Evolutionary conservation across 768 basidiomycete genomes (phyloP).

Genomic region (Mrakia blollopis): DNA sequence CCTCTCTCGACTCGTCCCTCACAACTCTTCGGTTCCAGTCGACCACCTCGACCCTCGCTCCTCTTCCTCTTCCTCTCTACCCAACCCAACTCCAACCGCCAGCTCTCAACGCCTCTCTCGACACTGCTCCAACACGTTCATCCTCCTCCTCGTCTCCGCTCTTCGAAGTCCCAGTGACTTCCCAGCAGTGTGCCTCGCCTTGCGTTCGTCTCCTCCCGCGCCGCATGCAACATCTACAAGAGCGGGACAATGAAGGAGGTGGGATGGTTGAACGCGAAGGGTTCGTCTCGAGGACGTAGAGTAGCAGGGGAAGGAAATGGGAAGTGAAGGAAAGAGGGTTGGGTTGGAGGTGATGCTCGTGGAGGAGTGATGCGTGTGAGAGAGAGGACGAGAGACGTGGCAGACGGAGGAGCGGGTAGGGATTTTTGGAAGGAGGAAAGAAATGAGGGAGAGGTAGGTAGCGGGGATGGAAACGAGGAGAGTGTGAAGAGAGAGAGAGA

Average conservation of each 20-base stretch:
- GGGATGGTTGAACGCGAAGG: background rate
- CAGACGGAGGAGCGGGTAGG: slow-evolving; percentile 7
- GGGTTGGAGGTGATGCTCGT: background rate
- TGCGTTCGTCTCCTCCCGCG: background rate
- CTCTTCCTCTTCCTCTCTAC: background rate
- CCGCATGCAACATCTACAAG: background rate
- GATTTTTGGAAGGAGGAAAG: background rate
- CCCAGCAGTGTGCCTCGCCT: background rate
- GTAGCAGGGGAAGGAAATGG: background rate
- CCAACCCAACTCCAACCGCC: background rate
- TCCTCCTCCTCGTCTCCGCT: background rate
- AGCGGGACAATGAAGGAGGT: background rate
- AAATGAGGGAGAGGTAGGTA: background rate
- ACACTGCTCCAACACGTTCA: background rate
- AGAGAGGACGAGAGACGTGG: background rate
- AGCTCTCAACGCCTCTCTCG: background rate
- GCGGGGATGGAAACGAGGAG: background rate
- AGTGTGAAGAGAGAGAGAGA: background rate
- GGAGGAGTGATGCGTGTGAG: background rate
- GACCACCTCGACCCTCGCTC: background rate
- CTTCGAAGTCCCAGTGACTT: background rate
- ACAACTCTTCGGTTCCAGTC: background rate
- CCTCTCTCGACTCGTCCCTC: background rate
- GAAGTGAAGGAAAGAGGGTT: slow-evolving; percentile 35
- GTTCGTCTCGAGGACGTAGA: background rate